Evolutionary conservation across 1,284 basidiomycete genomes (phyloP), one percentile per base, ranked within the genome.

Genomic region (Melanopsichium pennsylvanicum): DNA sequence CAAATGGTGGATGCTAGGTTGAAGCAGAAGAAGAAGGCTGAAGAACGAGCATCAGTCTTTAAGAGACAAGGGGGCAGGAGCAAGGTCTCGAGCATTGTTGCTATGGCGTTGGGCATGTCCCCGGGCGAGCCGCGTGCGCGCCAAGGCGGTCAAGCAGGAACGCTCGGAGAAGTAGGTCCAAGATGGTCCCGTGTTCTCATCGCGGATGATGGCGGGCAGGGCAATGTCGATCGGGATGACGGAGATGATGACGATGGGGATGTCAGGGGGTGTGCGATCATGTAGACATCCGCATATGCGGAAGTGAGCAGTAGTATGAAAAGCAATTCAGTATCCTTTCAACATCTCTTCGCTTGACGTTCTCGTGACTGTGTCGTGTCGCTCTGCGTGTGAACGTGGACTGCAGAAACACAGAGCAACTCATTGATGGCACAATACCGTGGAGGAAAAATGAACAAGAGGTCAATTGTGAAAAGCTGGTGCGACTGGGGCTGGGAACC

Each of bases 1-100:
- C 68, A 76, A 49, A 16, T 50, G 27, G 60, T 73, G 13, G 68
- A 73, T 44, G 51, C 48, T 7, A 38, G 61, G 23, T 22, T 54
- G 25, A 70, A 67, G 46, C 57, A 59, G 31, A 48, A 50, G 47
- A 36, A 58, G 27, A 63, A 72, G 38, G 52, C 59, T 9, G 57
- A 72, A 19, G 39, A 48, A 43, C 43, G 46, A 6, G 67, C 51
- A 7, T 38, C 36, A 8, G 43, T 57, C 25, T 34, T 44, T n/a
- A 40, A 37, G 22, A 25, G 31, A 19, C 43, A 51, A 2, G 43
- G 42, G 5, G 51, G 60, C 2, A 21, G 50, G 10, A 35, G 35
- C 27, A 58, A 51, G 18, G 50, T 64, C 7, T 29, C 36, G 6
- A 60, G 42, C 23, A 56, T 57, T 12, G 57, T 70, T 10, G 67